A percentile compares a stretch with the other conserved stretches of the same genome.
Conservation (phyloP, 208 protist species). For the Leptomonas pyrrhocoris region DNA sequence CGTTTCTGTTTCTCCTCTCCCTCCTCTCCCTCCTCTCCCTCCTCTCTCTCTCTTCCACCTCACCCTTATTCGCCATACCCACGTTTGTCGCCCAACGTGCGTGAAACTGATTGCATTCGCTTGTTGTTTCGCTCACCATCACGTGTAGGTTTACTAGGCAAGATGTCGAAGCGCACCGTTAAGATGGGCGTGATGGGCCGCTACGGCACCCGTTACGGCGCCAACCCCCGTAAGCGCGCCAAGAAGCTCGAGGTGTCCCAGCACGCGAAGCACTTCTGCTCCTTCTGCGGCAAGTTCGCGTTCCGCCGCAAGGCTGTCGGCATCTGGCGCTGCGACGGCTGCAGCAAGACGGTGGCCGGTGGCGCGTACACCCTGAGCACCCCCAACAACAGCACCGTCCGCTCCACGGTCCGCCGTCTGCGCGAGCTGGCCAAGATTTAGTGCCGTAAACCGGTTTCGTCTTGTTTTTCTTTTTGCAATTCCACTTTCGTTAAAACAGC, state of each 20-base stretch:
- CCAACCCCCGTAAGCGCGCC: slow-evolving; percentile 98
- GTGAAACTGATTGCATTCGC: neutral
- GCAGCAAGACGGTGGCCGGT: slow-evolving; percentile 97
- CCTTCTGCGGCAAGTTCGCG: slow-evolving; percentile 98
- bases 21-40: neutral
- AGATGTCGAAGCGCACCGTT: slow-evolving; percentile 90
- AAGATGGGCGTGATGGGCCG: slow-evolving; percentile 99
- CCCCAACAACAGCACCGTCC: slow-evolving; percentile 96
- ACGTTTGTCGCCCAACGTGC: neutral
- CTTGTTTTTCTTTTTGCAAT: slow-evolving; percentile 20
- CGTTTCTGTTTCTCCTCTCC: neutral
- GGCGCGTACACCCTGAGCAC: slow-evolving; percentile 97
- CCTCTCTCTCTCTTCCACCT: neutral
- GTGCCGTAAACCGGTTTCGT: slow-evolving; percentile 17
- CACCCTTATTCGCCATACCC: neutral
- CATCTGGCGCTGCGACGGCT: slow-evolving; percentile 99
- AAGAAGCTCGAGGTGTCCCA: slow-evolving; percentile 99
- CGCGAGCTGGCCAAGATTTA: slow-evolving; percentile 88
- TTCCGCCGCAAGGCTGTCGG: slow-evolving; percentile 97
- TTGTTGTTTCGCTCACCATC: neutral
- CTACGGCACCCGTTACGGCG: slow-evolving; percentile 99
- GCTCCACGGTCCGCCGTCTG: slow-evolving; percentile 98
- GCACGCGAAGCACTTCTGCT: slow-evolving; percentile 98
- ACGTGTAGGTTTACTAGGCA: slow-evolving; percentile 21
- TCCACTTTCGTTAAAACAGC: slow-evolving; percentile 8